Conservation (phyloP, 2,329 filamentous ascomycete species). For the Ceratocystiopsis sp. region DNA sequence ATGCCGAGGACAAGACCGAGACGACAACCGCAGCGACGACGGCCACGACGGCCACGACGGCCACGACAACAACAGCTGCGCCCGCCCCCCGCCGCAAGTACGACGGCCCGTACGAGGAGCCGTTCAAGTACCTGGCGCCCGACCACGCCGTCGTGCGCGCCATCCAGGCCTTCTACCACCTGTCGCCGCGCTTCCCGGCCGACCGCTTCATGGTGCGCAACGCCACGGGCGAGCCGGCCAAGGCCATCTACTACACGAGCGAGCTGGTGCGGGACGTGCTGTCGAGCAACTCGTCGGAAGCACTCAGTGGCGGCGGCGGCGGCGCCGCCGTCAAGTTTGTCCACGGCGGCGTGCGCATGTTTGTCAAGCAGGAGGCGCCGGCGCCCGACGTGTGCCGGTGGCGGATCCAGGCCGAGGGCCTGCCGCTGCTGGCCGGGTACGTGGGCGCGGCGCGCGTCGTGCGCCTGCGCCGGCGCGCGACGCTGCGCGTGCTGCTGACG, state of each 20-base stretch:
- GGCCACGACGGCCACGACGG: not conserved
- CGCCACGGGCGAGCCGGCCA: constrained; percentile 68
- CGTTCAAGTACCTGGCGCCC: constrained; percentile 74
- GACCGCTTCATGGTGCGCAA: constrained; percentile 96
- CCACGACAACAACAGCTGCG: constrained; percentile 5
- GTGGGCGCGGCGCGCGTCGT: constrained; percentile 65
- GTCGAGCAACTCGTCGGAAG: constrained; percentile 69
- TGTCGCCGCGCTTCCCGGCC: constrained; percentile 69
- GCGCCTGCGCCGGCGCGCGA: constrained; percentile 57
- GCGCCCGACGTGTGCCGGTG: constrained; percentile 75
- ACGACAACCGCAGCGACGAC: constrained; percentile 3
- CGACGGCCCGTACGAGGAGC: constrained; percentile 56
- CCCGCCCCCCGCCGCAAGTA: constrained; percentile 22
- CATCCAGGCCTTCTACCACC: constrained; percentile 71
- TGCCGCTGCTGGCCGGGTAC: constrained; percentile 82
- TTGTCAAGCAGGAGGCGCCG: constrained; percentile 91
- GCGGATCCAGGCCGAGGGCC: constrained; percentile 89
- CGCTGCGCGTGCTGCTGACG: constrained; percentile 64
- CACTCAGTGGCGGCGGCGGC: constrained; percentile 16
- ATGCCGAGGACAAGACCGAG: constrained; percentile 8
- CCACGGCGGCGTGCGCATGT: constrained; percentile 96
- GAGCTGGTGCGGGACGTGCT: constrained; percentile 73
- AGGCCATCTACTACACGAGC: constrained; percentile 94
- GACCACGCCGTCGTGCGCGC: constrained; percentile 59
- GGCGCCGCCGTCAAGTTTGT: constrained; percentile 66